These are phyloP conservation scores for Alternaria sp. DNA, from an alignment of 2,329 filamentous ascomycete genomes.

Conservation along the genomic window DNA sequence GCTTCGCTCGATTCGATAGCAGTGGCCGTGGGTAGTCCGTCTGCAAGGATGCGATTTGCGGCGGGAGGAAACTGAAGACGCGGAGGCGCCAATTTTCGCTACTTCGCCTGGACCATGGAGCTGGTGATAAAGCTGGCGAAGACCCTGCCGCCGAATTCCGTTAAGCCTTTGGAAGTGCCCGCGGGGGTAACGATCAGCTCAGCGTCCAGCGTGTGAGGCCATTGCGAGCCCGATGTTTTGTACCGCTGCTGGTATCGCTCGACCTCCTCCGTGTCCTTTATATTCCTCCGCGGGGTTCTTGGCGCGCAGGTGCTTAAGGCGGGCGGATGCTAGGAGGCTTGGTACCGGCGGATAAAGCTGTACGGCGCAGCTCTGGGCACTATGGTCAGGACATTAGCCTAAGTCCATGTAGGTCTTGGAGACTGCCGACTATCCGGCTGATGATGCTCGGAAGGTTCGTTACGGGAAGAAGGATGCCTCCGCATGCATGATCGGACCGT, in stretches of 20 bases:
- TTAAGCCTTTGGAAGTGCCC: too few relatives aligned
- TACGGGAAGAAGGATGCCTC: background rate
- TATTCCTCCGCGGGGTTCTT: background rate
- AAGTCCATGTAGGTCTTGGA: background rate
- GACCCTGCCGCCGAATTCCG: too few relatives aligned
- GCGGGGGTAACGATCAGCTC: background rate
- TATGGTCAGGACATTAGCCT: background rate
- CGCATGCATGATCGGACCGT: background rate
- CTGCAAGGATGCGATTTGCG: background rate
- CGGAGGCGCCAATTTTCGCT: background rate
- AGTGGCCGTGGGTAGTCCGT: background rate
- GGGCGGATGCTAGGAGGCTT: background rate
- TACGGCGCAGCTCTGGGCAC: background rate
- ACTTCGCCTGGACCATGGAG: background rate
- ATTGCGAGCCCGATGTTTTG: background rate
- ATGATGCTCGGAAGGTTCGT: background rate
- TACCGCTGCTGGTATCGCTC: background rate
- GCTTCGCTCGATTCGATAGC: accelerated
- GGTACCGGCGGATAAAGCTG: background rate
- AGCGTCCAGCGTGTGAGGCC: background rate
- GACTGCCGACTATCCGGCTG: background rate
- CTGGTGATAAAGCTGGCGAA: background rate
- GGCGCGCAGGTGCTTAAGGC: background rate
- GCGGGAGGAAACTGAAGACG: too few relatives aligned
- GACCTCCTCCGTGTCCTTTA: background rate